phyloP scores from a whole-genome alignment of 495 filamentous ascomycete species.

The Xylaria curta region DNA sequence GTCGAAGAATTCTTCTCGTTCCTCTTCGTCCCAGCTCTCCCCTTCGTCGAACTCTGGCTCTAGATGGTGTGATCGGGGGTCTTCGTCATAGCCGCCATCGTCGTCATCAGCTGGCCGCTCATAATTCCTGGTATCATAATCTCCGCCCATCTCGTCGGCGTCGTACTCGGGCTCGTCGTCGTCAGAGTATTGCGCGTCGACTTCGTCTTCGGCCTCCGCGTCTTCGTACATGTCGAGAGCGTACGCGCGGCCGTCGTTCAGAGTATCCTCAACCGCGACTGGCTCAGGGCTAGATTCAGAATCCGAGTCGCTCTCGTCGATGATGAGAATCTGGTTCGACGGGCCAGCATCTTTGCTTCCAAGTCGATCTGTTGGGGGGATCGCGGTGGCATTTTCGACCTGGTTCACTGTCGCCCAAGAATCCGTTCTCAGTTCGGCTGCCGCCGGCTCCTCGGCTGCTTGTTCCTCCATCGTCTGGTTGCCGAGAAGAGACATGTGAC shows the following conservation, averaged over 20 bases:
- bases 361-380: constrained; percentile 26
- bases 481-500: not conserved
- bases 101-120: constrained; percentile 44
- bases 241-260: constrained; percentile 30
- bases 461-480: constrained; percentile 10
- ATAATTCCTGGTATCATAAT: constrained; percentile 42
- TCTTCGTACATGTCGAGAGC: constrained; percentile 39
- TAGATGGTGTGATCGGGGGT: constrained; percentile 29
- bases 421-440: constrained; percentile 16
- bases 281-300: constrained; percentile 21
- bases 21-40: constrained; percentile 39
- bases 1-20: constrained; percentile 35
- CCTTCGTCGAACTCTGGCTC: constrained; percentile 39
- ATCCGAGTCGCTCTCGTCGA: constrained; percentile 36
- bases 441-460: not conserved
- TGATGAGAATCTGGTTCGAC: constrained; percentile 36
- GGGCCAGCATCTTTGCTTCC: constrained; percentile 33
- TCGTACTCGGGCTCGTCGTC: constrained; percentile 48
- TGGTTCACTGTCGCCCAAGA: constrained; percentile 36
- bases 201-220: constrained; percentile 35
- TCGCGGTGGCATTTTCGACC: constrained; percentile 22
- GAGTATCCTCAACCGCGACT: constrained; percentile 31
- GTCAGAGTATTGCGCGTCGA: constrained; percentile 41
- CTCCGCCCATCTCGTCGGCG: constrained; percentile 38
- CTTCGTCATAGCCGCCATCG: constrained; percentile 45